A percentile compares a stretch with the other conserved stretches of the same genome.
Evolutionary conservation across 805 yeast species (phyloP).

Genomic region (Suhomyces prunicola): DNA sequence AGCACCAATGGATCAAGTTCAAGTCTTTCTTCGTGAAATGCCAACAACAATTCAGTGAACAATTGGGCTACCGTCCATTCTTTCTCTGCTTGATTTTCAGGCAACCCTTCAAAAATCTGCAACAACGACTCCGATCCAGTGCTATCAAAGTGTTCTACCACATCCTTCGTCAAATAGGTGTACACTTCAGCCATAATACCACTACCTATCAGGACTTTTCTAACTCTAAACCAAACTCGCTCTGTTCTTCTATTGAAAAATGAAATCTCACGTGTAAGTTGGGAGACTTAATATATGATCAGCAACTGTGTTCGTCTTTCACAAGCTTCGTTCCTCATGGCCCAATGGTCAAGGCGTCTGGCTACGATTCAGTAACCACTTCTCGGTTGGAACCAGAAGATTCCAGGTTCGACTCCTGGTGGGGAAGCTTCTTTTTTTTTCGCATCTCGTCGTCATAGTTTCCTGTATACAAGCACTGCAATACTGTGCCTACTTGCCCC

Average conservation of each 20-base stretch:
- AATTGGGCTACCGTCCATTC: conserved; percentile 21
- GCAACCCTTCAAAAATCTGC: conserved; percentile 27
- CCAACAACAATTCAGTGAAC: conserved; percentile 33
- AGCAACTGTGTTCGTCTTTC: neutral
- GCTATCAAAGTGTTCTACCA: conserved; percentile 29
- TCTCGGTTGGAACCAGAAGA: conserved; percentile 45
- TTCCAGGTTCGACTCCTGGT: conserved; percentile 53
- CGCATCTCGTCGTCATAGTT: neutral
- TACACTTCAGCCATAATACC: conserved; percentile 3
- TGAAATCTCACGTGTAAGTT: neutral
- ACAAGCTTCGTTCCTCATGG: conserved; percentile 61
- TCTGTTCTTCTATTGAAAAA: neutral
- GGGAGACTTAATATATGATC: neutral
- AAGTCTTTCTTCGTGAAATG: conserved; percentile 19
- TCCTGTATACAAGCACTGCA: conserved; percentile 18
- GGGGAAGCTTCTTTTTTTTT: conserved; percentile 37
- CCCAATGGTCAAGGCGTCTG: conserved; percentile 77
- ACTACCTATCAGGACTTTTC: neutral
- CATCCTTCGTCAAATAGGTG: conserved; percentile 28
- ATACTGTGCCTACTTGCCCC: conserved; percentile 67
- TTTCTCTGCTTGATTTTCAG: conserved; percentile 14
- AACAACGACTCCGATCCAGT: conserved; percentile 31
- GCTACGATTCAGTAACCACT: conserved; percentile 55
- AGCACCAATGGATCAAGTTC: conserved; percentile 14
- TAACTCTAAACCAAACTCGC: neutral